Evolutionary conservation across 2,329 filamentous ascomycete species (phyloP), one percentile per base, ranked within the genome.

Genomic region (Diaporthe ampelina): DNA sequence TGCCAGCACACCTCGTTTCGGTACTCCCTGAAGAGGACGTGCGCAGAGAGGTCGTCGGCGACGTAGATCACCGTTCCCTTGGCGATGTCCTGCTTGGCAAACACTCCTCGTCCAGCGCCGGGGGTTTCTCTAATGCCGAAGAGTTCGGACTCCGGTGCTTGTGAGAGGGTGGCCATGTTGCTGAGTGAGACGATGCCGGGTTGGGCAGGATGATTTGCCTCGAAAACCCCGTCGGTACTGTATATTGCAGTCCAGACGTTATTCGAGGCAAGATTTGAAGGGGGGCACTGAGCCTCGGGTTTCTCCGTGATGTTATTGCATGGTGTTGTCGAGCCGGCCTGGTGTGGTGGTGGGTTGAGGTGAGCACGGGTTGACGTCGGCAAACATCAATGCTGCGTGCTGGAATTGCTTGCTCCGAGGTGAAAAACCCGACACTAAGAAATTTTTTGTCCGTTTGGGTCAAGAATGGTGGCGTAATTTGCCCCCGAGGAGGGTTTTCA

Each of bases 1-100:
- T 74, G 59, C 72, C 74, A 75, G 67, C 74, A 75, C 3, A 75
- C 74, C 48, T 75, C 74, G 45, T 73, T 73, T 2, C 74, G 74
- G n/a, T 75, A 74, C 37, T 75, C 74, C 15, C 74, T 57, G 45
- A 68, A 32, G 19, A 75, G 59, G 2, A 75, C 68, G 24, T 75
- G 72, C 11, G 72, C 72, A 8, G 72, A 69, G n/a, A 75, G 48
- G n/a, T 75, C 67, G 29, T 68, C 68, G 1, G 74, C 72, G 1
- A 65, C 29, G 15, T 48, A 24, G 26, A 75, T 43, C 17, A 19
- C 45, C 4, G 67, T 57, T 4, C 72, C 72, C 8, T 40, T 57
- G 24, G 48, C 17, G 5, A 75, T 56, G 13, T 52, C 17, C 21
- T 32, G 54, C 26, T 35, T 48, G 11, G 74, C 72, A n/a, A 74